Evolutionary conservation across 768 basidiomycete species (phyloP), one percentile per base, ranked within the genome.

Genomic region (Amanita muscaria): DNA sequence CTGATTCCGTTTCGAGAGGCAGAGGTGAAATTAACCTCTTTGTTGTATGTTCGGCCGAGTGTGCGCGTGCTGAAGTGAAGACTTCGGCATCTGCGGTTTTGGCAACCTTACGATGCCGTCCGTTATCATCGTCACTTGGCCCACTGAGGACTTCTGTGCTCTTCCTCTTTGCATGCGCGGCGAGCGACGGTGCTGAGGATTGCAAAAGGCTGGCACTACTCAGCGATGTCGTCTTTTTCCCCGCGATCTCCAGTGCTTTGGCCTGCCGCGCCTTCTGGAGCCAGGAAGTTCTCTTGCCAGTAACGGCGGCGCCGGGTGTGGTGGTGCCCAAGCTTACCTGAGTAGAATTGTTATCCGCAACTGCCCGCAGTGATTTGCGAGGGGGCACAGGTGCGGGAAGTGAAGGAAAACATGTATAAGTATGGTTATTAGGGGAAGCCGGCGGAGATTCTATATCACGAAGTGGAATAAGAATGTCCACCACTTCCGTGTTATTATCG

Each of bases 271-370:
- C 87, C 53, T 84, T 86, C 61, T 75, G 77, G 43, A 89, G 60
- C 87, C 87, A 88, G 3, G 87, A 88, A 7, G 83, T 83, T 24
- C 86, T 77, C 54, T 84, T 87, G 2, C 75, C 77, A 8, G 66
- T 67, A 21, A 60, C 57, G 16, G 63, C 55, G 4, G 62, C 59
- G n/a, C 69, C 65, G 30, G 72, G 67, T 2, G 69, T 71, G 12
- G 64, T 64, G 16, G 61, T 60, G 3, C 67, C 66, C 16, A 64
- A 47, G 25, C 51, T 53, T 16, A 55, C 36, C 31, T 61, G 60
- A 8, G 55, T 48, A 1, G 66, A 67, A 32, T 70, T 58, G n/a
- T n/a, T n/a, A 15, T 81, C 83, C 15, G 68, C 68, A 25, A 64
- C 53, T 10, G 66, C 53, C 19, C 76, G 74, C 49, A 76, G 71